These are phyloP conservation scores for Parietaria judaica DNA, from an alignment of 306 rosid species.

Conservation along the genomic window DNA sequence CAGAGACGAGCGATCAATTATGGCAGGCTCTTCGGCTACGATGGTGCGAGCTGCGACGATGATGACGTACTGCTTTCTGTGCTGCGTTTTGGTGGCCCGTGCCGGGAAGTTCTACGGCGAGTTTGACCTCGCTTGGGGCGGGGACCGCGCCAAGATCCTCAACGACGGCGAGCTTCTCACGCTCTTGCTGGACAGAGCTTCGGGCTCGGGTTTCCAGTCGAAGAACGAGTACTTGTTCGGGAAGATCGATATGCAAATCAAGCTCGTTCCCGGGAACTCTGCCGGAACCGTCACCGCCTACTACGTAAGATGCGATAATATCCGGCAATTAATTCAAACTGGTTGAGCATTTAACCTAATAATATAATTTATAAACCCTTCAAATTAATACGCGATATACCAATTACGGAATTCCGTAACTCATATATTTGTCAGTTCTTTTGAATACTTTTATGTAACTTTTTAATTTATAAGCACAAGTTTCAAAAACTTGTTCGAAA, in stretches of 20 bases:
- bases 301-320: conserved; percentile 25
- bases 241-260: conserved; percentile 59
- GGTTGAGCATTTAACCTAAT: too few relatives aligned
- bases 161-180: conserved; percentile 37
- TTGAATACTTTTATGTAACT: too few relatives aligned
- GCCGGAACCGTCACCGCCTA: conserved; percentile 72
- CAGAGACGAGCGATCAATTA: neutral
- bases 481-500: too few relatives aligned
- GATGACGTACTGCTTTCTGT: neutral
- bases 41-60: neutral
- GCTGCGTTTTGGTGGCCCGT: conserved; percentile 6
- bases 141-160: conserved; percentile 36
- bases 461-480: too few relatives aligned
- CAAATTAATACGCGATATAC: too few relatives aligned
- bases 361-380: too few relatives aligned
- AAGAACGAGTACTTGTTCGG: conserved; percentile 45
- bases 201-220: conserved; percentile 56
- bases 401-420: too few relatives aligned
- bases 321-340: too few relatives aligned
- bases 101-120: conserved; percentile 32
- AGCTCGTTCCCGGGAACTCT: conserved; percentile 60
- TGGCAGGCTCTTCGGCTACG: neutral
- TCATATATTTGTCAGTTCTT: too few relatives aligned
- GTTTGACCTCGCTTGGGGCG: conserved; percentile 50
- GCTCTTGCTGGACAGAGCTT: conserved; percentile 38